Evolutionary conservation across 2,329 filamentous ascomycete species (phyloP), one percentile per base, ranked within the genome.

Genomic region (Fusarium sp.): DNA sequence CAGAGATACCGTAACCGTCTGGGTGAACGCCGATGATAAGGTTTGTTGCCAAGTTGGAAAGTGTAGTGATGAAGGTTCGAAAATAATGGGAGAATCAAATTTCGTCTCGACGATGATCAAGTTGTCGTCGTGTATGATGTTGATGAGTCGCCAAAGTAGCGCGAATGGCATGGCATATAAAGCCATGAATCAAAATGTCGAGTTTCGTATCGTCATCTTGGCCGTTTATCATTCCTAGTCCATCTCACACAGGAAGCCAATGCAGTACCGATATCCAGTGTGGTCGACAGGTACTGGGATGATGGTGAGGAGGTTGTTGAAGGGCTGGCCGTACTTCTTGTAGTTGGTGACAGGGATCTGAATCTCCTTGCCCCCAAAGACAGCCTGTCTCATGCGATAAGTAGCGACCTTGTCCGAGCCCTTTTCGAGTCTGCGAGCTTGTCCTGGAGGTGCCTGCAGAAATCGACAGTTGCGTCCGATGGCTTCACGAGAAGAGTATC

Each of bases 221-320:
- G 31, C 35, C 31, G 12, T 13, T 25, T 22, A 7, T 22, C 15
- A 32, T 32, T 13, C 41, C 57, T 36, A 73, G 9, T 72, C 86
- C 41, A 88, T 75, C 76, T 91, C 91, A 26, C 91, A 89, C 73
- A 93, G 87, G 70, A 96, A 93, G 4, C 92, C 92, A 25, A 96
- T 88, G 46, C 89, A 92, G 71, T 91, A 93, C 59, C 87, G 88
- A 59, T 86, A 85, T 10, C 85, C 83, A 12, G 83, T 80, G 2
- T 83, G 82, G 36, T 91, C 86, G 83, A 88, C 90, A 2, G 80
- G 79, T 31, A 96, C 86, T 0, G 92, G 92, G 49, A 96, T 91
- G 81, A 96, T 92, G n/a, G 90, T 92, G 48, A 96, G 80, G 11
- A 93, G 73, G 68, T 96, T 96, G 80, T 89, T 89, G 72, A 96